Conservation (phyloP, 169 alveolate genomes). For the Plasmodium vinckei region DNA sequence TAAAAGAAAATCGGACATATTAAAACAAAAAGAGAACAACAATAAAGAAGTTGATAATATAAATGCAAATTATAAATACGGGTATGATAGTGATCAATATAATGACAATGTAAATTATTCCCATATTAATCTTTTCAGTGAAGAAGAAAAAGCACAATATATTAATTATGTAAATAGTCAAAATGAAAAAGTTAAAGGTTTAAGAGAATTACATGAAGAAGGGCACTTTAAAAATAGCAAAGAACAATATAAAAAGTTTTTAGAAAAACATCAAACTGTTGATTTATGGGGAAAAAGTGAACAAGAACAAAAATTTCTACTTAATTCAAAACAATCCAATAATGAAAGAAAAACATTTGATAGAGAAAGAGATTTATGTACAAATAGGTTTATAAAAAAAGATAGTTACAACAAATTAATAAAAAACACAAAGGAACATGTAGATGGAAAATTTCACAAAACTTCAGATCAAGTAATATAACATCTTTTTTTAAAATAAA, state of each 20-base stretch:
- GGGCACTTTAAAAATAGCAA: slow-evolving; percentile 83
- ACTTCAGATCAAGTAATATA: slow-evolving; percentile 10
- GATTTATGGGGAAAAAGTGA: slow-evolving; percentile 88
- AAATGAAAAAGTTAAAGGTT: slow-evolving; percentile 73
- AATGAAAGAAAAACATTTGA: slow-evolving; percentile 71
- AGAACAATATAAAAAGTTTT: slow-evolving; percentile 82
- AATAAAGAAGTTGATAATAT: slow-evolving; percentile 10
- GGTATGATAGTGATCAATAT: slow-evolving; percentile 1
- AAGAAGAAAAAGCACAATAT: slow-evolving; percentile 28
- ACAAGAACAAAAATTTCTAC: slow-evolving; percentile 79
- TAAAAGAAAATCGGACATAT: slow-evolving; percentile 29
- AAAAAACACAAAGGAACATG: slow-evolving; percentile 66
- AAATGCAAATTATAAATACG: background rate
- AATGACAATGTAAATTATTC: background rate
- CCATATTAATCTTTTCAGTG: background rate
- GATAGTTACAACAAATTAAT: slow-evolving; percentile 50
- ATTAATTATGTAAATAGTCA: slow-evolving; percentile 6
- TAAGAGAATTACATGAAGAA: slow-evolving; percentile 88
- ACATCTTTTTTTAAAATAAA: background rate
- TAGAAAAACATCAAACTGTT: slow-evolving; percentile 76
- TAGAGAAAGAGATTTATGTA: slow-evolving; percentile 64
- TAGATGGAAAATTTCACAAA: slow-evolving; percentile 71
- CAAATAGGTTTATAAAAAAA: slow-evolving; percentile 59
- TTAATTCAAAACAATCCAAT: slow-evolving; percentile 36
- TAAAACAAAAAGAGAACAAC: slow-evolving; percentile 24